Conservation (phyloP, 306 rosid species). For the Cucumis cinereus region DNA sequence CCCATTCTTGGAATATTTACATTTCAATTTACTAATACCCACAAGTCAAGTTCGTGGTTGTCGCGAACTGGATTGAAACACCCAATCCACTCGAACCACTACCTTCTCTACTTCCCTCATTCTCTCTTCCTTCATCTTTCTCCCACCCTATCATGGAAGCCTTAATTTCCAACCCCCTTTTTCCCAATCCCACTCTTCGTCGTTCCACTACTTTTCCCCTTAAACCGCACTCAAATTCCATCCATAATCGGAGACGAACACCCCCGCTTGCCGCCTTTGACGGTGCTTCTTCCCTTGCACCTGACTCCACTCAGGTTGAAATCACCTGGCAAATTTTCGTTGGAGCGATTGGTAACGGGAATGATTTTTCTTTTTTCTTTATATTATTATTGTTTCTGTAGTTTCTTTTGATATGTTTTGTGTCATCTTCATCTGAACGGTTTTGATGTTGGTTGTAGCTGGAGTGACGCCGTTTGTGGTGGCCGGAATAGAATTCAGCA, state of each 20-base stretch:
- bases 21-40: not conserved
- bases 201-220: not conserved
- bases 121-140: not conserved
- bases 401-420: not conserved
- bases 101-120: not conserved
- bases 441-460: constrained; percentile 30
- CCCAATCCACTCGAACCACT: not conserved
- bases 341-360: constrained; percentile 24
- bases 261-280: constrained; percentile 10
- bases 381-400: no score
- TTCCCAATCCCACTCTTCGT: not conserved
- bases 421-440: not conserved
- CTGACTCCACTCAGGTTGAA: constrained; percentile 9
- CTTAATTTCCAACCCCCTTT: not conserved
- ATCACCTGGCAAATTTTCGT: constrained; percentile 37
- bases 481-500: constrained; percentile 83
- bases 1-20: no score
- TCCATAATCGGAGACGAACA: constrained; percentile 8
- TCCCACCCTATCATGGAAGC: constrained; percentile 26
- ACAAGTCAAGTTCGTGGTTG: constrained; percentile 15
- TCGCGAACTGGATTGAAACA: constrained; percentile 17
- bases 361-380: not conserved
- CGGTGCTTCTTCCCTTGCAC: constrained; percentile 9
- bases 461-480: constrained; percentile 84
- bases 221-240: not conserved